phyloP scores from a whole-genome alignment of 495 filamentous ascomycete species.

The Daldinia loculata region DNA sequence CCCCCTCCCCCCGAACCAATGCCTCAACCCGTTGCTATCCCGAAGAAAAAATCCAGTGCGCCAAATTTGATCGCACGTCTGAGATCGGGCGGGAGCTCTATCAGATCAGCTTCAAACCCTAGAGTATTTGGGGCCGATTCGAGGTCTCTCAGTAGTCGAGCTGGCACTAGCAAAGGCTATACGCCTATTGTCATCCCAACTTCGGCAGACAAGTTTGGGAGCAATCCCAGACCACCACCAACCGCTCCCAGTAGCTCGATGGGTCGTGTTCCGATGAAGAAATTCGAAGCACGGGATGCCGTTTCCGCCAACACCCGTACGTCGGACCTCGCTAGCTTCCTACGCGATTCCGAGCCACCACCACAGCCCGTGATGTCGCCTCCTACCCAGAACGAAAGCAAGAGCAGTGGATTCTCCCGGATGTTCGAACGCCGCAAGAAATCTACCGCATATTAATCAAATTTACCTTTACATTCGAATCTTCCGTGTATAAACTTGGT shows the following conservation, averaged over 20 bases:
- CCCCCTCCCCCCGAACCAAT: constrained; percentile 72
- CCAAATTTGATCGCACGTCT: constrained; percentile 71
- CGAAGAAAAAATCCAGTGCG: constrained; percentile 69
- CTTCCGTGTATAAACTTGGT: constrained; percentile 31
- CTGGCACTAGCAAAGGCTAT: constrained; percentile 47
- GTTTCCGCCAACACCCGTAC: constrained; percentile 57
- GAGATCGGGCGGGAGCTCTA: constrained; percentile 50
- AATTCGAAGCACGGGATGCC: constrained; percentile 62
- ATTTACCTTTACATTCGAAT: constrained; percentile 1
- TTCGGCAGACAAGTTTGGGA: constrained; percentile 42
- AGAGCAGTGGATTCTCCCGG: constrained; percentile 43
- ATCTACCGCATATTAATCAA: constrained; percentile 39
- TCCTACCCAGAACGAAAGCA: constrained; percentile 33
- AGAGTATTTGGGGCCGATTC: constrained; percentile 47
- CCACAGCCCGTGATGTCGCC: constrained; percentile 35
- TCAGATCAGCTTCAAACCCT: constrained; percentile 39
- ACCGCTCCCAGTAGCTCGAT: constrained; percentile 26
- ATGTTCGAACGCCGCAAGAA: constrained; percentile 49
- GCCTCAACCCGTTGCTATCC: constrained; percentile 51
- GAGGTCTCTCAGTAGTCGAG: constrained; percentile 47
- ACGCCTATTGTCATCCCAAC: constrained; percentile 59
- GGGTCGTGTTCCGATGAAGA: constrained; percentile 59
- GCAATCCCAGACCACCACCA: constrained; percentile 34
- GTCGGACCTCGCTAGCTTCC: constrained; percentile 80
- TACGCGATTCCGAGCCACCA: constrained; percentile 80